Conservation (phyloP, 2,329 filamentous ascomycete species). For the Beauveria australis region DNA sequence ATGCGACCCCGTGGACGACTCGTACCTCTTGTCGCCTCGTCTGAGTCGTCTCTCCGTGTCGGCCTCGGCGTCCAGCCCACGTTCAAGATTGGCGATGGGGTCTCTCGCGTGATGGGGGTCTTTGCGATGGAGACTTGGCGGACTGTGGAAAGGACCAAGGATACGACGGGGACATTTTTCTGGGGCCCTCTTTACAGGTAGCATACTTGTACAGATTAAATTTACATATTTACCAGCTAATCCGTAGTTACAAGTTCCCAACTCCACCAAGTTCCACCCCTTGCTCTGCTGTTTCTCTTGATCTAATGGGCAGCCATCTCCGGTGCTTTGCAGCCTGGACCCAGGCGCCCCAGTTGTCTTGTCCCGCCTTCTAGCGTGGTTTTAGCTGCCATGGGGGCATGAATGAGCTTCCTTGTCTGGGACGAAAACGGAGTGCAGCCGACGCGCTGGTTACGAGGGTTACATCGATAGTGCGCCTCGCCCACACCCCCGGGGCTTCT, state of each 20-base stretch:
- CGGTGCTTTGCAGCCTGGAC: background rate
- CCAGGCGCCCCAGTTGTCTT: background rate
- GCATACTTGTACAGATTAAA: too few species aligned
- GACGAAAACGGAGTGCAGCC: background rate
- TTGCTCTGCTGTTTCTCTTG: background rate
- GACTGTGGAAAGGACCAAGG: background rate
- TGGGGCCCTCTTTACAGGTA: background rate
- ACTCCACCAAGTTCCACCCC: background rate
- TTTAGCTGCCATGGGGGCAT: background rate
- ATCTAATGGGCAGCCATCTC: background rate
- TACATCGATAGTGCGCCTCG: background rate
- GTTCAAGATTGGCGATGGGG: slow-evolving; percentile 2
- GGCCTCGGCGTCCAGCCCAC: background rate
- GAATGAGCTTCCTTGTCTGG: too few species aligned
- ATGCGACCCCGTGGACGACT: too few species aligned
- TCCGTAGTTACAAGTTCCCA: too few species aligned
- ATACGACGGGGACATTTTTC: background rate
- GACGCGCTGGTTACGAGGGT: background rate
- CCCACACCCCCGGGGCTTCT: background rate
- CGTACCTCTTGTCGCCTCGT: background rate
- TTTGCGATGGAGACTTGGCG: too few species aligned
- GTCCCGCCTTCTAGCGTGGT: slow-evolving; percentile 3
- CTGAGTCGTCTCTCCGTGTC: background rate
- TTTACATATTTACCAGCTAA: too few species aligned
- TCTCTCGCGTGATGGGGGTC: too few species aligned